Percentiles rank a stretch among this genome's conserved stretches.
Evolutionary conservation across 2,329 filamentous ascomycete species (phyloP).

Genomic region (Anisogramma anomala): DNA sequence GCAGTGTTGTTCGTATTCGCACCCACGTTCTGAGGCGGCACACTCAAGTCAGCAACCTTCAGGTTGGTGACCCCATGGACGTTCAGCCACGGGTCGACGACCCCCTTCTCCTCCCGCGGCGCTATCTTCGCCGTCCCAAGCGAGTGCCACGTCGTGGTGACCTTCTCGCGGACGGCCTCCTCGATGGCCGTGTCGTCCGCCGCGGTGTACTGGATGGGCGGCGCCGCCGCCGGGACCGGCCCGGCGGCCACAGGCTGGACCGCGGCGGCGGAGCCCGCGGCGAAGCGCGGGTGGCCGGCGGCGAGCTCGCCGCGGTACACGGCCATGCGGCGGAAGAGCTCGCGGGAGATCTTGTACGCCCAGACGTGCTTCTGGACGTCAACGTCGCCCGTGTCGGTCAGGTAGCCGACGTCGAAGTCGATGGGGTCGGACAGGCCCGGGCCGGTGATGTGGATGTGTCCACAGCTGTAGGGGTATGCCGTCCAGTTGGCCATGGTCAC

Average conservation of each 20-base stretch:
- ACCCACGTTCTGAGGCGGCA: constrained; percentile 28
- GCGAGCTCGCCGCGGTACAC: constrained; percentile 37
- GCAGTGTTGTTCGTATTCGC: constrained; percentile 35
- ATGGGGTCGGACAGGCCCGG: constrained; percentile 29
- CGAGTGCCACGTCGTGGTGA: constrained; percentile 32
- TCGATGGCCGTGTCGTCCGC: constrained; percentile 39
- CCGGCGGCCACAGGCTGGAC: constrained; percentile 17
- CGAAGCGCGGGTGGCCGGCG: constrained; percentile 33
- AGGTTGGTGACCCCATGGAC: constrained; percentile 32
- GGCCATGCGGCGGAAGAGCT: constrained; percentile 44
- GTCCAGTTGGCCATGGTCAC: constrained; percentile 39
- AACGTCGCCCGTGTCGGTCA: constrained; percentile 36
- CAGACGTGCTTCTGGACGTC: constrained; percentile 48
- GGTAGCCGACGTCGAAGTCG: constrained; percentile 47
- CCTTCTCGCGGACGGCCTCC: constrained; percentile 27
- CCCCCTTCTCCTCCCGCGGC: constrained; percentile 28
- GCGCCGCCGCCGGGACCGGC: constrained; percentile 18
- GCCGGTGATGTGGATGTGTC: constrained; percentile 45
- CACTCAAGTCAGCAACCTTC: constrained; percentile 29
- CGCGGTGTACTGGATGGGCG: constrained; percentile 28
- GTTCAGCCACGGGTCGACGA: constrained; percentile 30
- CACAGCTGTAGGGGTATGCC: constrained; percentile 48
- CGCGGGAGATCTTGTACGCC: constrained; percentile 52
- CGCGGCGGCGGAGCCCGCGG: constrained; percentile 28
- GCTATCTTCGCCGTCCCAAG: constrained; percentile 36